These are phyloP conservation scores for Bruguiera gymnorhiza DNA, from an alignment of 345 rosid genomes.

Conservation along the genomic window DNA sequence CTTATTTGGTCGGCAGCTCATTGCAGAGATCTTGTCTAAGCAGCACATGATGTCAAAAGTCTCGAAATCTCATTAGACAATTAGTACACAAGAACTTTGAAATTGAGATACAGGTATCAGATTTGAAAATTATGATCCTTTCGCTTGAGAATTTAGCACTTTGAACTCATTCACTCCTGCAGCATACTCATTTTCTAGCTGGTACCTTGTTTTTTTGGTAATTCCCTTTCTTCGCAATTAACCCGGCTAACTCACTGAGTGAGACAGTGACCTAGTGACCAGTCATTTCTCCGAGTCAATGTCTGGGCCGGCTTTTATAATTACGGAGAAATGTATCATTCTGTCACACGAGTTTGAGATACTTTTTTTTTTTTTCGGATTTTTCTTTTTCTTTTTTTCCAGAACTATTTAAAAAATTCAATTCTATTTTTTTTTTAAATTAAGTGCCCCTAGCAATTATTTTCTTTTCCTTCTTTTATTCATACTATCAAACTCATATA, in stretches of 20 bases:
- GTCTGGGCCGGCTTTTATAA: too few species aligned
- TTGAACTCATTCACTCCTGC: neutral
- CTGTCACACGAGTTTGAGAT: neutral
- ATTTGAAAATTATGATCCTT: neutral
- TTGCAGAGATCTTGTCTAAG: slow-evolving; percentile 67
- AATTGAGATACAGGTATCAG: slow-evolving; percentile 6
- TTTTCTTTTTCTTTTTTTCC: neutral
- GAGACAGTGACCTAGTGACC: too few species aligned
- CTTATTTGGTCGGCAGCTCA: slow-evolving; percentile 60
- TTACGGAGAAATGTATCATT: too few species aligned
- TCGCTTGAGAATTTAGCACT: neutral
- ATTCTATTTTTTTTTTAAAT: neutral
- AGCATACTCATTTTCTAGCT: too few species aligned
- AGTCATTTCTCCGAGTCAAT: too few species aligned
- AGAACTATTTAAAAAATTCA: neutral
- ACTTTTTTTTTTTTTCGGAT: neutral
- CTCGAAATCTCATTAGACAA: slow-evolving; percentile 27
- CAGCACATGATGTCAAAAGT: too few species aligned
- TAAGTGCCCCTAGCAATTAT: too few species aligned
- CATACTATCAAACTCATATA: too few species aligned
- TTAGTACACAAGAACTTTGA: slow-evolving; percentile 1
- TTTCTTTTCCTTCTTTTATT: too few species aligned
- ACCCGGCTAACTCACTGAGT: too few species aligned
- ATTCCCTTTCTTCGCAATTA: too few species aligned
- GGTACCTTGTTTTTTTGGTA: too few species aligned